These are phyloP conservation scores for Chenopodium suecicum DNA, from an alignment of 148 eudicot genomes.

Conservation along the genomic window DNA sequence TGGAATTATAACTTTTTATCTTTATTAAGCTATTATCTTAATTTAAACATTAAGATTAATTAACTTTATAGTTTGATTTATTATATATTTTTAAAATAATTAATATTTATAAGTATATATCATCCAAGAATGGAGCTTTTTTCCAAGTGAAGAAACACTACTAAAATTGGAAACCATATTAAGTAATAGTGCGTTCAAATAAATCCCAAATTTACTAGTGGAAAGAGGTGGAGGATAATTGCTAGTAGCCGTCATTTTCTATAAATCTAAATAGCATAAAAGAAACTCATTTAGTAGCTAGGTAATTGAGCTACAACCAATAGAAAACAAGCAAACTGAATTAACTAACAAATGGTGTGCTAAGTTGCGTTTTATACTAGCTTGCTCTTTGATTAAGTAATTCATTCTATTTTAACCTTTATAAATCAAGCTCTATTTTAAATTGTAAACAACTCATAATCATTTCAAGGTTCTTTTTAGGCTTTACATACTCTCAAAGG, in stretches of 20 bases:
- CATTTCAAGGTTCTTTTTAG: no score
- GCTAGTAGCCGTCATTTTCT: slow-evolving; percentile 1
- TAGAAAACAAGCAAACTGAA: slow-evolving; percentile 4
- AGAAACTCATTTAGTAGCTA: background rate
- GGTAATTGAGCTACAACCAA: background rate
- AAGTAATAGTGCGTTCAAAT: slow-evolving; percentile 16
- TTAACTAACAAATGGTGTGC: background rate
- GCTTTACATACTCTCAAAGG: no score
- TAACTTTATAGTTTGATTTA: background rate
- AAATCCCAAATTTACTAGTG: slow-evolving; percentile 4
- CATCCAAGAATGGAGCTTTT: background rate
- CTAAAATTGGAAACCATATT: slow-evolving; percentile 15
- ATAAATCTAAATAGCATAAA: background rate
- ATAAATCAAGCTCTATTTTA: no score
- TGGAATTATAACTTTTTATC: slow-evolving; percentile 14
- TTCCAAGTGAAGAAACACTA: slow-evolving; percentile 17
- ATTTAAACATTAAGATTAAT: background rate
- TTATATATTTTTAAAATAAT: no score
- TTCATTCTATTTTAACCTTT: no score
- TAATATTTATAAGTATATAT: background rate
- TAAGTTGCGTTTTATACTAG: background rate
- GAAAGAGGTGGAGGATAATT: slow-evolving; percentile 1
- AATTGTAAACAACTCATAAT: no score
- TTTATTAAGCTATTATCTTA: background rate
- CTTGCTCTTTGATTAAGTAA: slow-evolving; percentile 11